Evolutionary conservation across 1,284 basidiomycete species (phyloP), one percentile per base, ranked within the genome.

Genomic region (Cryptococcus floricola): DNA sequence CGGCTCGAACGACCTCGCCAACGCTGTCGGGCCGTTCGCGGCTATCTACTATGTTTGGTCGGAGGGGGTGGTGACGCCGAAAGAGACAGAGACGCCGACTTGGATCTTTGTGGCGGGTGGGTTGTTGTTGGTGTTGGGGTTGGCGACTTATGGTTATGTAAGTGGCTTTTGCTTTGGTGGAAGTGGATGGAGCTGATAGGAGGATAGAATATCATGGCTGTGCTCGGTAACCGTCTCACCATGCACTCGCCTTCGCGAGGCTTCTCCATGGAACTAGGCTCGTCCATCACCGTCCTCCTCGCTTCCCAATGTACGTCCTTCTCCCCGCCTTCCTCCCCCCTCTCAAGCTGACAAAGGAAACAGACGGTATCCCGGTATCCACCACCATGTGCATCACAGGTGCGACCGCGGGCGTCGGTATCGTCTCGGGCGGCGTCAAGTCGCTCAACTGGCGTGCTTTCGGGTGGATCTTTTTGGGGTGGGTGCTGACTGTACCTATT

Each of bases 231-330:
- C 74, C 69, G 71, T 27, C 70, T 81, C 54, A 81, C 80, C 8
- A 70, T 80, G 46, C 69, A 73, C 59, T 79, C 78, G 1, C 80
- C 80, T 3, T 78, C 77, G 10, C 75, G 80, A 53, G 80, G 80
- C 23, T 79, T 79, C 69, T 74, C 73, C 8, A 81, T 81, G 80
- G 79, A 81, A 65, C 65, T 81, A 34, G 79, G 78, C 10, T 71
- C 78, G 1, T 67, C 78, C 47, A 77, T 80, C 64, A 79, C 77
- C 39, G 77, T 80, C 60, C 70, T 80, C 44, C 70, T 80, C 47
- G 79, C 79, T 9, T 79, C 78, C 5, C 78, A 57, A 23, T 57
- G 46, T 54, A 18, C 14, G 25, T 46, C 16, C n/a, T n/a, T 25
- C 9, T 39, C 10, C 25, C 12, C 6, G 18, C 27, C 3, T 10